These are phyloP conservation scores for Blastocystis sp. DNA, from an alignment of 352 stramenopile species.

Conservation along the genomic window DNA sequence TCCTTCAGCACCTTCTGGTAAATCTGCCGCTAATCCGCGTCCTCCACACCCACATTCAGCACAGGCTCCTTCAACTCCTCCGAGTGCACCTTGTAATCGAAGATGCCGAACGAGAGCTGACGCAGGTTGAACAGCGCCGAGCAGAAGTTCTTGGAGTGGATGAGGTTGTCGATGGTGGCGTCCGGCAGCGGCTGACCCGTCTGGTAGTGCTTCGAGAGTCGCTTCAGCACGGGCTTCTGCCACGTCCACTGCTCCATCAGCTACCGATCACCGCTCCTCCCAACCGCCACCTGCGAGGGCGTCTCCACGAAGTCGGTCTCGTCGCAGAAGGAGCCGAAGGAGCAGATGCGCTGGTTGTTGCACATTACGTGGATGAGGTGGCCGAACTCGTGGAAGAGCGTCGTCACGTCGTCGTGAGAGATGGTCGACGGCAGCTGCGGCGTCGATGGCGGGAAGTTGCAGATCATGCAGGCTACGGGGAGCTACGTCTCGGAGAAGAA, in stretches of 20 bases:
- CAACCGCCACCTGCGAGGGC: slow-evolving; percentile 70
- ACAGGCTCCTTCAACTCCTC: slow-evolving; percentile 30
- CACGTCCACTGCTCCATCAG: slow-evolving; percentile 78
- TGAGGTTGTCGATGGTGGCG: slow-evolving; percentile 70
- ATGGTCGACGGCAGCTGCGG: slow-evolving; percentile 68
- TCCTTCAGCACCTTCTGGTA: slow-evolving; percentile 7
- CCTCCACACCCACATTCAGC: background rate
- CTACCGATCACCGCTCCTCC: background rate
- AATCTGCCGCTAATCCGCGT: background rate
- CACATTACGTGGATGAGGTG: slow-evolving; percentile 79
- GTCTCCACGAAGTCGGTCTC: slow-evolving; percentile 73
- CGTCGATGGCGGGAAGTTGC: slow-evolving; percentile 74
- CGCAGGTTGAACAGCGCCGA: slow-evolving; percentile 71
- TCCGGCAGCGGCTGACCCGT: slow-evolving; percentile 72
- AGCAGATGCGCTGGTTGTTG: slow-evolving; percentile 69
- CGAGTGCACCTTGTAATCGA: slow-evolving; percentile 69
- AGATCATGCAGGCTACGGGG: slow-evolving; percentile 74
- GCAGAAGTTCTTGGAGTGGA: slow-evolving; percentile 74
- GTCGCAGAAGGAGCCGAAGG: slow-evolving; percentile 69
- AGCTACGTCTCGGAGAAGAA: slow-evolving; percentile 54
- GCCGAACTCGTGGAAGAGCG: slow-evolving; percentile 77
- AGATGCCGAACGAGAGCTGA: slow-evolving; percentile 75
- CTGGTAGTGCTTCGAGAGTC: slow-evolving; percentile 73
- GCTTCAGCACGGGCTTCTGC: slow-evolving; percentile 72
- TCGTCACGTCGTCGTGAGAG: slow-evolving; percentile 73